A percentile compares a stretch with the other conserved stretches of the same genome.
Evolutionary conservation across 768 basidiomycete genomes (phyloP).

Genomic region (Hysterangium stoloniferum): DNA sequence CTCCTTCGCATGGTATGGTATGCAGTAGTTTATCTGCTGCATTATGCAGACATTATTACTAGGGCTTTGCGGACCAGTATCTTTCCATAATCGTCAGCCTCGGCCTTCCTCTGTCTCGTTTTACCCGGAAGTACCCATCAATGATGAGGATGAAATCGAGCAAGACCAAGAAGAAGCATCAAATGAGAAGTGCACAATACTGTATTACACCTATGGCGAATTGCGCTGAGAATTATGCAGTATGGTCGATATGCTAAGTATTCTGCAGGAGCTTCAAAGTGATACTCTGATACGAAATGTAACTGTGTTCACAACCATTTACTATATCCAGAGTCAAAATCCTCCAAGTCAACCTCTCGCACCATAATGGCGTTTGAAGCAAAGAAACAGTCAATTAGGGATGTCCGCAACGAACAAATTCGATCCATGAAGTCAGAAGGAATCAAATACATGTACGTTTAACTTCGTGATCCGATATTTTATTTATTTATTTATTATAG

Average conservation of each 20-base stretch:
- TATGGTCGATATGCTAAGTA: conserved; percentile 2
- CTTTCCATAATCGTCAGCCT: too few species aligned
- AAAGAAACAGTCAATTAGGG: conserved; percentile 1
- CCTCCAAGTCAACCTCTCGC: neutral
- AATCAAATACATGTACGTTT: conserved; percentile 3
- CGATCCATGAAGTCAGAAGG: neutral
- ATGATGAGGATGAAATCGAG: neutral
- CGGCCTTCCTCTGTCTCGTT: conserved; percentile 8
- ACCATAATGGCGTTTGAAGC: neutral
- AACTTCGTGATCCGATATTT: neutral
- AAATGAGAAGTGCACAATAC: neutral
- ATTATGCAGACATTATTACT: too few species aligned
- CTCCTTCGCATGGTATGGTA: too few species aligned
- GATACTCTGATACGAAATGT: neutral
- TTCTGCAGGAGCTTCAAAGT: conserved; percentile 5
- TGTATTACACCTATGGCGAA: neutral
- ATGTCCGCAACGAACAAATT: neutral
- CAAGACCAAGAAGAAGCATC: neutral
- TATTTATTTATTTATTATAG: neutral
- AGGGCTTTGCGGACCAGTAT: too few species aligned
- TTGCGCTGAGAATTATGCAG: neutral
- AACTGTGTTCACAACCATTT: neutral
- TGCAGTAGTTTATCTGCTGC: too few species aligned
- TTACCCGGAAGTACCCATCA: neutral
- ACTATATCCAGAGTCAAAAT: conserved; percentile 3